Base-by-base conservation (phyloP, 2,329 filamentous ascomycete genomes). In the Fusarium armeniacum region DNA sequence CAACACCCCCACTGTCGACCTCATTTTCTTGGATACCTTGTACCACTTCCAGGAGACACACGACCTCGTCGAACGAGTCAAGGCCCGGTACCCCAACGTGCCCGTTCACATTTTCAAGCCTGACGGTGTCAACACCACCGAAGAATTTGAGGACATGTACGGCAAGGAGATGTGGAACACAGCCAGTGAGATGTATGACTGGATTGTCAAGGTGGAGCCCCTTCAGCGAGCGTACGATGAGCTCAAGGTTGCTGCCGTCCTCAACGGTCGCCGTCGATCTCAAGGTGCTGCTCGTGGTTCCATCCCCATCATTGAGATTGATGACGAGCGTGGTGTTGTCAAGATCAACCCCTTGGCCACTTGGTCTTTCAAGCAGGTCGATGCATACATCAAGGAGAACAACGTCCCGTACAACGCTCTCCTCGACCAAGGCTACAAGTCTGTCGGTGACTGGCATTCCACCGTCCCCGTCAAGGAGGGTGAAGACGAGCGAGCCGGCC, bases 331-430 rank as follows among this genome's bases (percentile, higher is more conserved):
- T 30, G 93, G 93, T 56, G 86, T 98, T 70, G 89, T 98, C 86
- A 99, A 99, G 87, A 91, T 99, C 87, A 99, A 98, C 85, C 96
- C 96, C 15, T 84, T 99, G 70, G 94, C 94, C 77, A 93, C 94
- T 83, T 99, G 96, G 96, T 87, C 87, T 44, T 99, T 99, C 83
- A 84, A 89, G 67, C 92, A 98, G 78, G 95, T 99, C 64, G 90
- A 94, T 81, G 85, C 88, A 41, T 99, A 99, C 83, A 89, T 98
- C 82, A 88, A 90, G 75, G 90, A 92, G 76, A 88, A 98, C 84
- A 82, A 93, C 65, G 94, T 99, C 6, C 96, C 96, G 0, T 98
- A 97, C 86, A 99, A 99, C 79, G 90, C 87, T 67, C 88, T 99
- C 32, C 87, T 99, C 47, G 93, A 98, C 82, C 87, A 85, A 63